These are phyloP conservation scores for Solanum paucissectum DNA, from an alignment of 257 asterid species.

Conservation along the genomic window DNA sequence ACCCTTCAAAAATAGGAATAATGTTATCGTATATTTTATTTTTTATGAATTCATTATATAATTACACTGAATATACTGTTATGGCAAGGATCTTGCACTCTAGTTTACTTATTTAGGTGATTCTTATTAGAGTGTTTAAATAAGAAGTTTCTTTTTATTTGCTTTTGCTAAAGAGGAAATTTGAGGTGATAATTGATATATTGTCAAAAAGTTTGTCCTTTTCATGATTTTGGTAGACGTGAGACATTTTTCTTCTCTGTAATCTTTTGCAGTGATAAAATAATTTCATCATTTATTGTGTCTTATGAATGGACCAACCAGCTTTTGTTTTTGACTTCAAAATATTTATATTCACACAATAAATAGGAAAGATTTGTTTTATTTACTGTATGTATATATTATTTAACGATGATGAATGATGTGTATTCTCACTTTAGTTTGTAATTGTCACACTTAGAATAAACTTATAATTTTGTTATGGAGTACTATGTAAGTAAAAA, in stretches of 20 bases:
- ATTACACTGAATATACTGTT: not conserved
- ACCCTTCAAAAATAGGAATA: not conserved
- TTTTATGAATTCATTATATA: not conserved
- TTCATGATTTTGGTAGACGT: not conserved
- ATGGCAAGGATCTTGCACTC: not conserved
- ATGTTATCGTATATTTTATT: fast-evolving
- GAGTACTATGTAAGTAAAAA: not conserved
- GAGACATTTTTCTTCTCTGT: not conserved
- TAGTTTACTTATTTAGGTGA: not conserved
- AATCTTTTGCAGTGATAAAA: not conserved
- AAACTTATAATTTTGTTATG: not conserved
- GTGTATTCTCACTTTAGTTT: not conserved
- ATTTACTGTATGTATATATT: not conserved
- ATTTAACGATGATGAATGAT: not conserved
- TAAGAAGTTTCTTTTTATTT: not conserved
- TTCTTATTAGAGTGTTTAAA: not conserved
- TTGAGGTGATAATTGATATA: not conserved
- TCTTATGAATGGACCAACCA: not conserved
- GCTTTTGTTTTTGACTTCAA: not conserved
- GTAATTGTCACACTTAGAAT: not conserved
- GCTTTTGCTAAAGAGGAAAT: not conserved
- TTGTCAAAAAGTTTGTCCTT: not conserved
- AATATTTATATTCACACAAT: not conserved
- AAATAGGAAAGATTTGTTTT: not conserved
- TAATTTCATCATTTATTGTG: not conserved